Conservation (phyloP, 179 eudicot genomes). For the Nepenthes alata region DNA sequence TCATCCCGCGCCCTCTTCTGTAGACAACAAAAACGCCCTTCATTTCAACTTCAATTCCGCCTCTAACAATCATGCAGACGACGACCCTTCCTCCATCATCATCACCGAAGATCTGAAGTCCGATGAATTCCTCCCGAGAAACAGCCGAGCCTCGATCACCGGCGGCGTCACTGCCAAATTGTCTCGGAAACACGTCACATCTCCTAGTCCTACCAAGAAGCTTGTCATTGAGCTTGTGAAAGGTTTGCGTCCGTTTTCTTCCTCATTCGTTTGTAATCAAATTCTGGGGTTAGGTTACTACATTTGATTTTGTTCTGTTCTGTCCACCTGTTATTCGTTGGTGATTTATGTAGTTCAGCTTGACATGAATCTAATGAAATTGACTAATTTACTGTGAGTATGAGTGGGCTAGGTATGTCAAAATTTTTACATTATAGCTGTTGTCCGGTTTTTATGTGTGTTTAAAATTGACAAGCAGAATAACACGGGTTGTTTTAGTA, state of each 20-base stretch:
- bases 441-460: background rate
- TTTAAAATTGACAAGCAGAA: background rate
- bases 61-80: conserved; percentile 3
- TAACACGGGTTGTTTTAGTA: no score
- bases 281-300: background rate
- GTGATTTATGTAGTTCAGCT: background rate
- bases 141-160: conserved; percentile 8
- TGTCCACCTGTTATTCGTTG: background rate
- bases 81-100: conserved; percentile 28
- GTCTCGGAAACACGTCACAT: conserved; percentile 72
- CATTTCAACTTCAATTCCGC: conserved; percentile 17
- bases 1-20: conserved; percentile 32
- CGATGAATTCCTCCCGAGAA: conserved; percentile 5
- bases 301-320: background rate
- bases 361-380: background rate
- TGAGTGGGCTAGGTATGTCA: background rate
- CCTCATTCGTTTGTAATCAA: background rate
- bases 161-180: conserved; percentile 43
- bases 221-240: conserved; percentile 59
- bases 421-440: background rate
- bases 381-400: background rate
- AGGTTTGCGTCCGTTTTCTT: conserved; percentile 29
- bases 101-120: conserved; percentile 28
- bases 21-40: conserved; percentile 42
- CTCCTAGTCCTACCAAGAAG: conserved; percentile 81